These are phyloP conservation scores for Macrotyloma uniflorum DNA, from an alignment of 306 rosid genomes.

Conservation along the genomic window DNA sequence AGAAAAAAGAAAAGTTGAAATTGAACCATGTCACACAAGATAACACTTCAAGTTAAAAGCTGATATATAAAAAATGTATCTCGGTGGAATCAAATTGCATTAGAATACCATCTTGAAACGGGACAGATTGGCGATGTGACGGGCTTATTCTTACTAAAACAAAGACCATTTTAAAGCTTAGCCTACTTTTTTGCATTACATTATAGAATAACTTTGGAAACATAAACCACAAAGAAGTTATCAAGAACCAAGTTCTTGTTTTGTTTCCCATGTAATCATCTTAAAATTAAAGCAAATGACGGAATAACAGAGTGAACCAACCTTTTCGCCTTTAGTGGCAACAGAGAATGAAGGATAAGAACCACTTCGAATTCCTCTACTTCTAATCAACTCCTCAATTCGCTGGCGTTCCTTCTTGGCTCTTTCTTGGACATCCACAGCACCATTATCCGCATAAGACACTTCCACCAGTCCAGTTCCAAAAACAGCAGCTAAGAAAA, in stretches of 20 bases:
- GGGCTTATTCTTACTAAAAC: not conserved
- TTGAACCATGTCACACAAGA: conserved; percentile 2
- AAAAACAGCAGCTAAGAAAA: conserved; percentile 54
- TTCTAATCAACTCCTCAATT: conserved; percentile 57
- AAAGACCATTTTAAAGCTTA: not conserved
- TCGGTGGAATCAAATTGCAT: not conserved
- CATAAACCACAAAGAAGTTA: not conserved
- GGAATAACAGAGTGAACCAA: conserved; percentile 30
- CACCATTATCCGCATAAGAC: conserved; percentile 59
- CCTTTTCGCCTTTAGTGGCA: conserved; percentile 85
- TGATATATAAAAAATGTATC: not conserved
- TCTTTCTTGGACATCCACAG: conserved; percentile 57
- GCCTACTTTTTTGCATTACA: not conserved
- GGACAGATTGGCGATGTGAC: not conserved
- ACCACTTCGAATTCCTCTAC: conserved; percentile 57
- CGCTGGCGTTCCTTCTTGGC: conserved; percentile 65
- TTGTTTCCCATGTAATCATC: not conserved
- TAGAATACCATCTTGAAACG: conserved; percentile 1
- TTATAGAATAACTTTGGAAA: not conserved
- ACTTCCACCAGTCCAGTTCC: conserved; percentile 57
- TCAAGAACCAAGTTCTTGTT: not conserved
- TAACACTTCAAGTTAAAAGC: not conserved
- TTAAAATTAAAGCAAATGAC: not conserved
- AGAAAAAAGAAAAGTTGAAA: not conserved
- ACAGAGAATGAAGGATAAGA: conserved; percentile 73